Evolutionary conservation across 148 eudicot genomes (phyloP), one percentile per base, ranked within the genome.

Genomic region (Persicaria tinctoria): DNA sequence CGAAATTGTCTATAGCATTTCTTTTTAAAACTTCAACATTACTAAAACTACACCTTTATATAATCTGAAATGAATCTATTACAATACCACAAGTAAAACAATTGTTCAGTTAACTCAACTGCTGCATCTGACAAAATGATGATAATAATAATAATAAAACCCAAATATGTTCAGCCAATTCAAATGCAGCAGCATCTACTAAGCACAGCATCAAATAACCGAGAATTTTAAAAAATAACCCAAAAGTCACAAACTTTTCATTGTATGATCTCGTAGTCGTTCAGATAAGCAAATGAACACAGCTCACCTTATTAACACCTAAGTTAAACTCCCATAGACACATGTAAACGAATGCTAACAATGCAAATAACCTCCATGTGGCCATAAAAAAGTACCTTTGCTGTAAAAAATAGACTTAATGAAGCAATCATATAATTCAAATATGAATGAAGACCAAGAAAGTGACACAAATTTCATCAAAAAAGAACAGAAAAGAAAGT

Each of bases 201-300:
- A 3, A 23, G 9, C 66, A 18, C 9, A 32, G 2, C 41, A 32
- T 32, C 41, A 32, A 23, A 38, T 59, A 59, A 59, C 41, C 23
- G 8, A 59, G 66, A 18, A 59, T 20, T 14, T 1, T 8, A 50
- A 7, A 8, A 8, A 50, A 8, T 10, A 50, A 8, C 12, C 53
- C 53, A 50, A 50, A 8, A 4, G 5, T 17, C 20, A 54, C 20
- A 20, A 59, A 4, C 13, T 6, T 18, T 20, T 23, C 13, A 59
- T 8, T 2, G 11, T 12, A 9, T 8, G 3, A 9, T 18, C 0
- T 20, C 0, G 66, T 23, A 3, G 8, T 3, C 66, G 3, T 59
- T 59, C 66, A 59, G 38, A 23, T 59, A 59, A 59, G 66, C 66
- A 56, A 16, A 56, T 16, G 18, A 56, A 56, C 32, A 56, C 62